These are phyloP conservation scores for Butyriboletus loyo DNA, from an alignment of 768 basidiomycete genomes.

Conservation along the genomic window DNA sequence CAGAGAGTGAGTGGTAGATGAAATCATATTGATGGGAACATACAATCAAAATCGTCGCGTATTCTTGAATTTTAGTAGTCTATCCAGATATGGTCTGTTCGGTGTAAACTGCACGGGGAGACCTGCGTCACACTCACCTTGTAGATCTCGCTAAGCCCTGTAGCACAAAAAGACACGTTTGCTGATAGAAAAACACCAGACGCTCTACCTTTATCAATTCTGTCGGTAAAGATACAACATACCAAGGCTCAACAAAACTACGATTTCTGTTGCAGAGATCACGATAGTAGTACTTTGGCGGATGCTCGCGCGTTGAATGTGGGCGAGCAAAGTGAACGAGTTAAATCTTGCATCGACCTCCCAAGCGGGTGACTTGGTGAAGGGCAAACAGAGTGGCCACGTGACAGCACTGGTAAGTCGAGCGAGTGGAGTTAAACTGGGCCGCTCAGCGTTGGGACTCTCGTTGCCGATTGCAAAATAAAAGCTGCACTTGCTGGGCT, in stretches of 20 bases:
- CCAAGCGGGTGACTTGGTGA: constrained; percentile 3
- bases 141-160: constrained; percentile 33
- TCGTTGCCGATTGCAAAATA: background rate
- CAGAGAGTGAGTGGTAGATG: background rate
- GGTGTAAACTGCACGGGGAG: background rate
- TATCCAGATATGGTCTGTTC: background rate
- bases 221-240: background rate
- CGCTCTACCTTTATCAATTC: background rate
- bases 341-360: background rate
- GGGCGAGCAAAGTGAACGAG: background rate
- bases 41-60: constrained; percentile 1
- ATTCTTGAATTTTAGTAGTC: background rate
- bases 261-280: background rate
- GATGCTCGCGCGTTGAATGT: background rate
- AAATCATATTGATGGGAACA: background rate
- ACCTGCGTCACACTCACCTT: constrained; percentile 1
- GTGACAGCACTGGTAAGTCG: background rate
- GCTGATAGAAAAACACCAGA: background rate
- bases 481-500: background rate
- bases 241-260: background rate
- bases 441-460: background rate
- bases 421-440: background rate
- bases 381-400: background rate
- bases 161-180: background rate
- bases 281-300: background rate